These are phyloP conservation scores for Pythium rishiriense DNA, from an alignment of 352 stramenopile species.

Conservation along the genomic window DNA sequence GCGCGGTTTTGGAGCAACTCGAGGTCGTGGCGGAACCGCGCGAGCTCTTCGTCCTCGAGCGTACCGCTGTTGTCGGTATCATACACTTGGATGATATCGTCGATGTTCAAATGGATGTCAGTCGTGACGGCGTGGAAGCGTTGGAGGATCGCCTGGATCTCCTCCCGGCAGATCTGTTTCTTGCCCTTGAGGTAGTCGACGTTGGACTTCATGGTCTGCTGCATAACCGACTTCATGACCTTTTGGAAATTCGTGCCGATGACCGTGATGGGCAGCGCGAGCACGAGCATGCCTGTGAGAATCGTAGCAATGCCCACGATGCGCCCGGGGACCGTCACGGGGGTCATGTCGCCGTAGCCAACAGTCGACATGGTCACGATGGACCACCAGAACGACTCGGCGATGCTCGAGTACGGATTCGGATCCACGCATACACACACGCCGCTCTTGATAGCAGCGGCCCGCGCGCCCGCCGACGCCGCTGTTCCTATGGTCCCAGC, in stretches of 20 bases:
- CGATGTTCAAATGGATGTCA: conserved; percentile 70
- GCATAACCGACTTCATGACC: conserved; percentile 79
- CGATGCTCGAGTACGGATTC: conserved; percentile 84
- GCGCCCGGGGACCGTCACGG: conserved; percentile 70
- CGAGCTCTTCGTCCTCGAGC: conserved; percentile 75
- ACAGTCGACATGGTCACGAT: conserved; percentile 93
- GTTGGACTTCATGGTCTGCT: conserved; percentile 79
- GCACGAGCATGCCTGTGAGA: conserved; percentile 82
- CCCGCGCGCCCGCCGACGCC: not conserved
- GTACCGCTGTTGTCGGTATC: conserved; percentile 78
- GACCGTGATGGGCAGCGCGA: conserved; percentile 90
- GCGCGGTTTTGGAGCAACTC: conserved; percentile 74
- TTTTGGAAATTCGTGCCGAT: conserved; percentile 89
- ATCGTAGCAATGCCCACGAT: conserved; percentile 71
- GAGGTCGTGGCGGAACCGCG: conserved; percentile 65
- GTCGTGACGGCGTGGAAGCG: conserved; percentile 74
- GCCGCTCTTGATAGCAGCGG: conserved; percentile 8
- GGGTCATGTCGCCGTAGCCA: conserved; percentile 87
- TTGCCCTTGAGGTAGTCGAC: conserved; percentile 77
- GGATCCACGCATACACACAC: conserved; percentile 63
- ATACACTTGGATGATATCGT: conserved; percentile 81
- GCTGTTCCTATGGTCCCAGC: conserved; percentile 33
- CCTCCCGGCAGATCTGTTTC: conserved; percentile 64
- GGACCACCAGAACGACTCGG: conserved; percentile 86
- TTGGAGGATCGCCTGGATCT: conserved; percentile 73